Conservation (phyloP, 2,329 filamentous ascomycete species). For the Kalmusia sp. region DNA sequence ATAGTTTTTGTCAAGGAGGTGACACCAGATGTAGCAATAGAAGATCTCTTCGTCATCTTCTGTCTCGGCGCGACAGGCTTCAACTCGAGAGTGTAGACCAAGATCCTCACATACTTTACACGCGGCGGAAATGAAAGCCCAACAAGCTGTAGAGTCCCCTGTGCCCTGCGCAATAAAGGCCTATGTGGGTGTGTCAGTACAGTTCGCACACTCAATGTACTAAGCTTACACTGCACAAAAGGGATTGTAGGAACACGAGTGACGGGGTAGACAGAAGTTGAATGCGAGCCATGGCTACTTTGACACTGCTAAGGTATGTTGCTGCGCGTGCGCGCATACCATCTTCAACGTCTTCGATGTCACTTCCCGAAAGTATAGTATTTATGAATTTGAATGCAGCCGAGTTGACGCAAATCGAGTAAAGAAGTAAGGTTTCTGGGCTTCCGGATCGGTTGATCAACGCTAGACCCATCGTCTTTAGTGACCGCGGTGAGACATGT, state of each 20-base stretch:
- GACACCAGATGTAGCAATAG: slow-evolving; percentile 29
- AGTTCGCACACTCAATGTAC: not conserved
- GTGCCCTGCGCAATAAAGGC: slow-evolving; percentile 25
- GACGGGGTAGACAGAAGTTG: slow-evolving; percentile 22
- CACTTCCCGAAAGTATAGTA: slow-evolving; percentile 16
- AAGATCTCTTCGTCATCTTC: slow-evolving; percentile 23
- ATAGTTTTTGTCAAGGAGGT: slow-evolving; percentile 32
- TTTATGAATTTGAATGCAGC: slow-evolving; percentile 28
- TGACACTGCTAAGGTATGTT: slow-evolving; percentile 19
- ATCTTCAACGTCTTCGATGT: slow-evolving; percentile 14
- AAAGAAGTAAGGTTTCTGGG: slow-evolving; percentile 24
- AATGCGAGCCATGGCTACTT: slow-evolving; percentile 26
- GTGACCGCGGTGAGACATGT: slow-evolving; percentile 25
- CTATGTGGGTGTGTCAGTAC: slow-evolving; percentile 6
- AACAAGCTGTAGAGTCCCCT: slow-evolving; percentile 26
- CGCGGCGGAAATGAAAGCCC: slow-evolving; percentile 25
- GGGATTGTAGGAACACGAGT: slow-evolving; percentile 23
- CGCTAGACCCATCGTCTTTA: slow-evolving; percentile 26
- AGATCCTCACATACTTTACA: slow-evolving; percentile 30
- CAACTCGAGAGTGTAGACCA: slow-evolving; percentile 18
- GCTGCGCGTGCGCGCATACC: slow-evolving; percentile 15
- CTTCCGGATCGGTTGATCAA: slow-evolving; percentile 19
- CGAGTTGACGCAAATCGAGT: slow-evolving; percentile 30
- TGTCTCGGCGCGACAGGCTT: slow-evolving; percentile 13
- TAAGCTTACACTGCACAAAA: slow-evolving; percentile 27